Percentiles rank a stretch among this genome's conserved stretches.
Evolutionary conservation across 768 basidiomycete species (phyloP).

Genomic region (Auriscalpium vulgare): DNA sequence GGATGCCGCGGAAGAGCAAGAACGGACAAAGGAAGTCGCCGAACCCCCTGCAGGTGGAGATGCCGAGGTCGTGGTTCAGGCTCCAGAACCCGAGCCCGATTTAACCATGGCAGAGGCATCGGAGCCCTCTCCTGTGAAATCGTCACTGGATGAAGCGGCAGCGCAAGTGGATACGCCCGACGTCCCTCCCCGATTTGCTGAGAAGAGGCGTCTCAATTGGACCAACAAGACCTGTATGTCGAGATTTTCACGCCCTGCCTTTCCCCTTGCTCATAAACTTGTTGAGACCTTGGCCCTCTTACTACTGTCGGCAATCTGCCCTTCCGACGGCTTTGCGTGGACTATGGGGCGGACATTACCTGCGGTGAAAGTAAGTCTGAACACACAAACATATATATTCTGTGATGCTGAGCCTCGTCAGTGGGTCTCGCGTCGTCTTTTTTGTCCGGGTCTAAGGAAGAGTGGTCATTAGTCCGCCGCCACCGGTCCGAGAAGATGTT

Average conservation of each 20-base stretch:
- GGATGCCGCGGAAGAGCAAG: constrained; percentile 1
- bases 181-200: constrained; percentile 57
- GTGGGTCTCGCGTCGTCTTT: constrained; percentile 95
- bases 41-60: neutral
- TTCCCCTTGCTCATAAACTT: constrained; percentile 26
- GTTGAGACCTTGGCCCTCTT: constrained; percentile 62
- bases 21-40: constrained; percentile 1
- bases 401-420: constrained; percentile 19
- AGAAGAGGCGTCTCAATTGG: constrained; percentile 89
- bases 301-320: constrained; percentile 98
- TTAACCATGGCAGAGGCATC: constrained; percentile 4
- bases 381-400: neutral
- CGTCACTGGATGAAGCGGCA: constrained; percentile 16
- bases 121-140: constrained; percentile 10
- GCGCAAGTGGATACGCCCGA: constrained; percentile 54
- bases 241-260: neutral
- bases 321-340: constrained; percentile 83
- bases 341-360: constrained; percentile 88
- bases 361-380: constrained; percentile 75
- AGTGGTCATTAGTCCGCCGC: constrained; percentile 88
- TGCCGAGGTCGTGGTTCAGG: constrained; percentile 2
- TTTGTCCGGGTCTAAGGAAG: constrained; percentile 79
- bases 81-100: constrained; percentile 11
- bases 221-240: constrained; percentile 72
- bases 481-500: constrained; percentile 85